Evolutionary conservation across 331 rosid genomes (phyloP).

Genomic region (Acacia concinna): DNA sequence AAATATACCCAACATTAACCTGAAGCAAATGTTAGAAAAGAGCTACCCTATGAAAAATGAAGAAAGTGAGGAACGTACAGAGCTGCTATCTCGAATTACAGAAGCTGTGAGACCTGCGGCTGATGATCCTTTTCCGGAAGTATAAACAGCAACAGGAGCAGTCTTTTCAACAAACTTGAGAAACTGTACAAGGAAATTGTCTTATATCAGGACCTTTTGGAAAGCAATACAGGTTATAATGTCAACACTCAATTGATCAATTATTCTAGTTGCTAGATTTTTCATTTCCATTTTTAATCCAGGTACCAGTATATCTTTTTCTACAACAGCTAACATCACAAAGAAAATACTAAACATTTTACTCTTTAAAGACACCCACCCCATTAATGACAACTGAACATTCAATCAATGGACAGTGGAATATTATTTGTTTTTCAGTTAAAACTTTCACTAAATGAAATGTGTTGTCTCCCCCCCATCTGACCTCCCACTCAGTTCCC

Average conservation of each 20-base stretch:
- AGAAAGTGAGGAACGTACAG: constrained; percentile 59
- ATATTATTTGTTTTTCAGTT: neutral
- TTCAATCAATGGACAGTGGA: neutral
- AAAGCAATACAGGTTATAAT: constrained; percentile 17
- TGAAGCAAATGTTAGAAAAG: constrained; percentile 23
- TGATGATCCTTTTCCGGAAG: constrained; percentile 98
- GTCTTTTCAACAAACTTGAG: constrained; percentile 98
- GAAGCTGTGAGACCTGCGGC: constrained; percentile 99
- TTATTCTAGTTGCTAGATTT: neutral
- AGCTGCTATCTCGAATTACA: constrained; percentile 78
- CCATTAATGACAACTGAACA: neutral
- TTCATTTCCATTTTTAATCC: neutral
- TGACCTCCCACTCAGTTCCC: neutral
- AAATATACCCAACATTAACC: neutral
- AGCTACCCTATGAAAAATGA: constrained; percentile 14
- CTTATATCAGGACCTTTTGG: constrained; percentile 35
- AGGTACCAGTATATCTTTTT: neutral
- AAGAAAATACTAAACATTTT: neutral
- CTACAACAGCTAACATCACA: neutral
- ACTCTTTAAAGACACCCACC: neutral
- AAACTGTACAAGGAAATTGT: constrained; percentile 53
- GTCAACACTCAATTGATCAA: constrained; percentile 15
- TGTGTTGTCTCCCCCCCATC: neutral
- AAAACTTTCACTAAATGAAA: neutral
- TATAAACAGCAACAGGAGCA: constrained; percentile 97